Evolutionary conservation across 805 yeast species (phyloP), one percentile per base, ranked within the genome.

Genomic region (Nakazawaea populi): DNA sequence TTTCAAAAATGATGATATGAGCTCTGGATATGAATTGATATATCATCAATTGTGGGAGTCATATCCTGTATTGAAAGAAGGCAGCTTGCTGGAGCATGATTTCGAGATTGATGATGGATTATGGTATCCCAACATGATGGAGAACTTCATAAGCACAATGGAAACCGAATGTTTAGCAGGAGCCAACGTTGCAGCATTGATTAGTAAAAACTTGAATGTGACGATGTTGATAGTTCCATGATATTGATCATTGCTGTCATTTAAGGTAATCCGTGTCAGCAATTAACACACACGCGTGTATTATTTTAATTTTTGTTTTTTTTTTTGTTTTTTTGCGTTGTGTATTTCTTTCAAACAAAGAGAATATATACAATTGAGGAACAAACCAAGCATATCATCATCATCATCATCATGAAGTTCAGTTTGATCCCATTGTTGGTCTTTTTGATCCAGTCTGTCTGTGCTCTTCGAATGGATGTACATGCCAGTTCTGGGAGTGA

Each of bases 91-190:
- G 44, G 60, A 60, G 11, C 52, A 49, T 12, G 56, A 55, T 24
- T 66, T 72, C 40, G 57, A 63, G 30, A 46, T 72, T 27, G 66
- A 56, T 6, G 56, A 54, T 3, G 66, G 65, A 1, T 53, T 75
- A 8, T 76, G 72, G 71, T 75, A 74, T 51, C 56, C 74, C 53
- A 74, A 73, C 53, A 63, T 68, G 1, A 74, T 77, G 62, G 82
- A 77, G 53, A 60, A 66, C 7, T 70, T 77, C 42, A 66, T 75
- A 47, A 72, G 78, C 50, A 77, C 81, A 0, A 74, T 77, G 80
- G 82, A 77, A 54, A 75, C 82, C 0, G 64, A 73, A 11, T 73
- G 79, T 1, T 56, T 77, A 31, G 72, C 76, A 1, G 81, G 80
- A 28, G 77, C 78, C 18, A 71, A 71, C 50, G 76, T 73, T 29